Conservation (phyloP, 495 filamentous ascomycete species). For the Aspergillus hancockii region DNA sequence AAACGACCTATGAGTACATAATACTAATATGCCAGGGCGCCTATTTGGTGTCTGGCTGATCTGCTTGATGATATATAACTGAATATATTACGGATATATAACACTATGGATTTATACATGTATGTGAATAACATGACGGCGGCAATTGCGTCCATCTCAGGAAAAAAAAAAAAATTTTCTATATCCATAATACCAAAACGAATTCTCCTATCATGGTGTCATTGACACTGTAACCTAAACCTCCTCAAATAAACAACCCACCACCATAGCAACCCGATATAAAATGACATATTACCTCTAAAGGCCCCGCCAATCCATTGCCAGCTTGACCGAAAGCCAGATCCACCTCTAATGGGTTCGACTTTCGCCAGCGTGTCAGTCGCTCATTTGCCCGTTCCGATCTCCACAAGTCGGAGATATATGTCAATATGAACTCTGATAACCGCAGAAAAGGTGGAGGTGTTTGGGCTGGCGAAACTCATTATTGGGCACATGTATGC, state of each 20-base stretch:
- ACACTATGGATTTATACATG: not conserved
- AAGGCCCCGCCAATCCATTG: not conserved
- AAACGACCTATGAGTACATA: not conserved
- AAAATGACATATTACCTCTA: not conserved
- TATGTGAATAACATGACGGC: not conserved
- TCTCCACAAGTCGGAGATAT: not conserved
- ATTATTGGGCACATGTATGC: slow-evolving; percentile 4
- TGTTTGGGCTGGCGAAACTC: not conserved
- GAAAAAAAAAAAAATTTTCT: not conserved
- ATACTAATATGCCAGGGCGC: not conserved
- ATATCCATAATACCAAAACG: no score
- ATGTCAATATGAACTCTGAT: not conserved
- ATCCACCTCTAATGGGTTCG: not conserved
- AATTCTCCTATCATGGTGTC: no score
- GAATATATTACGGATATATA: slow-evolving; percentile 1
- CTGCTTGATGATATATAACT: slow-evolving; percentile 3
- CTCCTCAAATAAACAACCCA: not conserved
- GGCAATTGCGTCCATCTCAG: not conserved
- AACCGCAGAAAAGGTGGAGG: not conserved
- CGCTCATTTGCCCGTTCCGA: slow-evolving; percentile 7
- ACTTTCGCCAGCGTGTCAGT: slow-evolving; percentile 7
- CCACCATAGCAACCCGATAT: not conserved
- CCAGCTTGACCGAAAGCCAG: not conserved
- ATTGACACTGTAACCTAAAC: no score
- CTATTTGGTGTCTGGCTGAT: not conserved